Conservation (phyloP, 139 green algal genomes). For the Picochlorum sp. region DNA sequence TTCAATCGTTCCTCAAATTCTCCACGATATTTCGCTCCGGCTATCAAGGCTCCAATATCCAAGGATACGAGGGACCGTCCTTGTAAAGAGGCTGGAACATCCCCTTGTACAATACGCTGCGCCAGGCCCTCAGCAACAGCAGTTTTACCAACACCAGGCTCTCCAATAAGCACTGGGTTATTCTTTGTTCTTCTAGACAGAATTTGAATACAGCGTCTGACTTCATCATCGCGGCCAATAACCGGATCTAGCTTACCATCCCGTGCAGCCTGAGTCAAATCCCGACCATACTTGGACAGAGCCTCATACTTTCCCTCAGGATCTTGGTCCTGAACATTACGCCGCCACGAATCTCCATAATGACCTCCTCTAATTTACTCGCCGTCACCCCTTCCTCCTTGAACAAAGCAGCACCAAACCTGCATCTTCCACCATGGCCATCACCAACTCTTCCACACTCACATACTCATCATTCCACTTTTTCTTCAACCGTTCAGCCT, state of each 20-base stretch:
- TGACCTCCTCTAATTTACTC: constrained; percentile 60
- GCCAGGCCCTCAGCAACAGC: constrained; percentile 87
- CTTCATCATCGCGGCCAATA: constrained; percentile 77
- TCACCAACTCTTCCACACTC: constrained; percentile 89
- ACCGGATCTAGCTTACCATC: constrained; percentile 80
- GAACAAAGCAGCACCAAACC: constrained; percentile 65
- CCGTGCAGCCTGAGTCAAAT: constrained; percentile 74
- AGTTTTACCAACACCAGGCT: constrained; percentile 85
- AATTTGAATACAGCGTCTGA: constrained; percentile 68
- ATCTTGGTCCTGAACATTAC: constrained; percentile 61
- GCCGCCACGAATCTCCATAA: constrained; percentile 52
- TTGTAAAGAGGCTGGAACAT: constrained; percentile 79
- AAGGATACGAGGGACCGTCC: constrained; percentile 78
- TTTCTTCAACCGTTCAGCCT: constrained; percentile 59
- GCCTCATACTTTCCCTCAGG: constrained; percentile 97
- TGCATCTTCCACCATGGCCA: constrained; percentile 73
- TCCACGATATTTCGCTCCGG: constrained; percentile 94
- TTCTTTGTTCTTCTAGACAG: constrained; percentile 93
- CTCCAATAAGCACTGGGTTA: constrained; percentile 96
- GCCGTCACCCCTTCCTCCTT: constrained; percentile 49
- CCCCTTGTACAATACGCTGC: constrained; percentile 90
- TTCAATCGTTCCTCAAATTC: constrained; percentile 99
- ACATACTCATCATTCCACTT: constrained; percentile 67
- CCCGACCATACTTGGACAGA: constrained; percentile 83
- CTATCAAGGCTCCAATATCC: constrained; percentile 93